These are phyloP conservation scores for Boletus coccyginus DNA, from an alignment of 768 basidiomycete genomes.

Conservation along the genomic window DNA sequence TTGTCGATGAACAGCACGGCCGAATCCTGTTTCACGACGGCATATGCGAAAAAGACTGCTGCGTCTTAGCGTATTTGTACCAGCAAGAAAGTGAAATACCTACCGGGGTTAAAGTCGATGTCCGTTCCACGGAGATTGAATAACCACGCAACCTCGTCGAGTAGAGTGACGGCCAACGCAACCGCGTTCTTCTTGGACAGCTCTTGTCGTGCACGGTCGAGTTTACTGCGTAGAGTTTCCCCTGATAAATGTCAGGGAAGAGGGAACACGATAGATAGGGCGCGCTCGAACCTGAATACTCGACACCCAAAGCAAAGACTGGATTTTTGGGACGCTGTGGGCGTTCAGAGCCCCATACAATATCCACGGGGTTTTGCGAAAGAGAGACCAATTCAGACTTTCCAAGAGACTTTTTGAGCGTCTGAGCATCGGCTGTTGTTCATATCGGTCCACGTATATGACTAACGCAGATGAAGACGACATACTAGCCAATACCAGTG, in stretches of 20 bases:
- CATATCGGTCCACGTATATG: not conserved
- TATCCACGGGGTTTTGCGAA: constrained; percentile 71
- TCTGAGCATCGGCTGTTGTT: constrained; percentile 58
- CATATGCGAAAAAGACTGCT: constrained; percentile 89
- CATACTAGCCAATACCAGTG: constrained; percentile 63
- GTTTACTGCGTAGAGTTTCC: constrained; percentile 62
- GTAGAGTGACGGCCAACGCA: constrained; percentile 78
- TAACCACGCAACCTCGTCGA: constrained; percentile 95
- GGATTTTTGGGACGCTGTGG: constrained; percentile 66
- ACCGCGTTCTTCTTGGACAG: constrained; percentile 51
- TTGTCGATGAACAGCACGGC: constrained; percentile 70
- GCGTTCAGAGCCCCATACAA: constrained; percentile 66
- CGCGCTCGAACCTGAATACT: constrained; percentile 59
- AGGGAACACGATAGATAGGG: not conserved
- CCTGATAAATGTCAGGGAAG: constrained; percentile 36
- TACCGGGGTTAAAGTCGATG: constrained; percentile 83
- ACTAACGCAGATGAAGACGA: constrained; percentile 13
- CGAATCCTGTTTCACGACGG: constrained; percentile 60
- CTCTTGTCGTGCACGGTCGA: constrained; percentile 62
- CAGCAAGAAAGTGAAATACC: not conserved
- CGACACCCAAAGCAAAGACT: constrained; percentile 66
- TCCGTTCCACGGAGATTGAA: constrained; percentile 92
- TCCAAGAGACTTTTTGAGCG: constrained; percentile 55
- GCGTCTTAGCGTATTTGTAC: not conserved
- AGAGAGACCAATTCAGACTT: constrained; percentile 68